Conservation (phyloP, 139 green algal genomes). For the Coelastrella sp. region DNA sequence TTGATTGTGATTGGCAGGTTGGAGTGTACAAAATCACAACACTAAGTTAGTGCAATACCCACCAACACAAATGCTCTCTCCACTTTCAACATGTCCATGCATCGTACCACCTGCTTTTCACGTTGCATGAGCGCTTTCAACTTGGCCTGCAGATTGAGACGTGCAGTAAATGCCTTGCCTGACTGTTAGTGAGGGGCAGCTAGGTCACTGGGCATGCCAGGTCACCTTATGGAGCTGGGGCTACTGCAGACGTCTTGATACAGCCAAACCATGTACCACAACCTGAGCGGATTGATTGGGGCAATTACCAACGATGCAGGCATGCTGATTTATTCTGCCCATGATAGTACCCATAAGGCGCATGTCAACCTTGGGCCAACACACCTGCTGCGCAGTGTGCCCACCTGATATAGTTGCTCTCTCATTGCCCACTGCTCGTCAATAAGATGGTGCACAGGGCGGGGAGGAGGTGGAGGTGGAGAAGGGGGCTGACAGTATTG, state of each 20-base stretch:
- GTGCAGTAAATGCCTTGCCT: no score
- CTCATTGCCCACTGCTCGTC: not conserved
- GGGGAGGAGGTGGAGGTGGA: not conserved
- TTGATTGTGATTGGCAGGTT: not conserved
- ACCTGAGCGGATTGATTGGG: not conserved
- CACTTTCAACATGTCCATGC: not conserved
- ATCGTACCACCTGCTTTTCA: not conserved
- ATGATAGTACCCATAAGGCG: not conserved
- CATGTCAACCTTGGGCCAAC: not conserved
- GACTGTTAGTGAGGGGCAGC: not conserved
- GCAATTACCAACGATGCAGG: not conserved
- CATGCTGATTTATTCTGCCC: not conserved
- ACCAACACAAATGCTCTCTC: not conserved
- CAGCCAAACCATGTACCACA: not conserved
- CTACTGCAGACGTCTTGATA: not conserved
- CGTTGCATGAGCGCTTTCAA: not conserved
- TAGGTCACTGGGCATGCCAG: not conserved
- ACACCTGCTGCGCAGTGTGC: not conserved
- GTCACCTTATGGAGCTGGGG: not conserved
- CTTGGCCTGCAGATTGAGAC: not conserved
- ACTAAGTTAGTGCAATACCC: not conserved
- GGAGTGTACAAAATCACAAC: not conserved
- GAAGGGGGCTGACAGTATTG: not conserved
- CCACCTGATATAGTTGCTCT: not conserved
- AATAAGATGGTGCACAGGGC: not conserved